phyloP scores from a whole-genome alignment of 306 rosid species.

The Chamaecrista fasciculata region DNA sequence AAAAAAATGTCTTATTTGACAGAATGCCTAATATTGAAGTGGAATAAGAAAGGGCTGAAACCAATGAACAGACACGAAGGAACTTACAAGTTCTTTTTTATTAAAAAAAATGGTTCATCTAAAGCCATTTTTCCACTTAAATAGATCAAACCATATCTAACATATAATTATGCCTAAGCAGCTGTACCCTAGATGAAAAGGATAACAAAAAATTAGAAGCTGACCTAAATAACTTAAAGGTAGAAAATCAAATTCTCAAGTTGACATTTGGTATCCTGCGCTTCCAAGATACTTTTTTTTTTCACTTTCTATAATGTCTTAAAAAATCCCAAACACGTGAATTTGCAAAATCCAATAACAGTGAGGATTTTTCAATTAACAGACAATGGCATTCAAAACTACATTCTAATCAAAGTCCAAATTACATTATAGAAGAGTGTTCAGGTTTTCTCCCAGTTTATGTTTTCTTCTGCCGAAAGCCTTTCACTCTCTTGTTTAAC shows the following conservation, averaged over 20 bases:
- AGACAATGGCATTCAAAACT: neutral
- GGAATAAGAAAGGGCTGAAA: neutral
- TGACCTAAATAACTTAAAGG: neutral
- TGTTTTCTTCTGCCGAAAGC: neutral
- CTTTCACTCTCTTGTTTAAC: neutral
- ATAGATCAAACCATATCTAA: neutral
- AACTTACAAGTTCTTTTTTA: constrained; percentile 7
- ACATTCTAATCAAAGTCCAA: neutral
- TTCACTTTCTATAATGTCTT: neutral
- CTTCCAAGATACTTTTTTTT: neutral
- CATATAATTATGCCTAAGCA: neutral
- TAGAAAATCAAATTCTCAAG: neutral
- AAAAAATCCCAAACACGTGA: neutral
- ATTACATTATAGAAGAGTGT: neutral
- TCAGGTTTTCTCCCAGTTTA: neutral
- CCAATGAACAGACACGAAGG: neutral
- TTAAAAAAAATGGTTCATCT: neutral
- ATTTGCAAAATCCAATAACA: neutral
- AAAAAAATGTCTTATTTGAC: neutral
- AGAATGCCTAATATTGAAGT: neutral
- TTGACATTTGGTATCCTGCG: neutral
- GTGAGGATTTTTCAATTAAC: neutral
- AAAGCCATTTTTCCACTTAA: constrained; percentile 9
- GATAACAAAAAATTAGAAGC: neutral
- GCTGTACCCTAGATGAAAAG: constrained; percentile 5